Percentiles rank a stretch among this genome's conserved stretches.
Conservation (phyloP, 1,284 basidiomycete species). For the Ustilago lituana region DNA sequence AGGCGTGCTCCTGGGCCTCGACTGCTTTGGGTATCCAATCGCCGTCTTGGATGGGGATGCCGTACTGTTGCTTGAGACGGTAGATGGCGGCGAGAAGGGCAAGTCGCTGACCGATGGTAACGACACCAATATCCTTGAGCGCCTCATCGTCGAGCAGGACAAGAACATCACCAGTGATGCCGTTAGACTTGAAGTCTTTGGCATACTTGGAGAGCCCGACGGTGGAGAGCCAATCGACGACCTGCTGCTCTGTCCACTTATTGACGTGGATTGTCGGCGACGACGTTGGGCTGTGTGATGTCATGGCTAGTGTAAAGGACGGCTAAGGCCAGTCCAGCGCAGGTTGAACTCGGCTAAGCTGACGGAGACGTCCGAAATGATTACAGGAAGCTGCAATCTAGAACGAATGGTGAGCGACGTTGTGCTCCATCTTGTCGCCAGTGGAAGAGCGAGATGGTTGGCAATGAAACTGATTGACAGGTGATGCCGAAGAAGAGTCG, state of each 20-base stretch:
- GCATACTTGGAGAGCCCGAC: slow-evolving; percentile 49
- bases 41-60: slow-evolving; percentile 61
- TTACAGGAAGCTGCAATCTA: too few relatives aligned
- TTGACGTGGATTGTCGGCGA: slow-evolving; percentile 53
- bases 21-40: slow-evolving; percentile 58
- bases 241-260: slow-evolving; percentile 54
- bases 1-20: slow-evolving; percentile 33
- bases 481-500: too few relatives aligned
- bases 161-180: slow-evolving; percentile 64
- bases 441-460: too few relatives aligned
- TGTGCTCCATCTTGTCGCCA: too few relatives aligned
- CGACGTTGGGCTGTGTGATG: slow-evolving; percentile 31
- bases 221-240: slow-evolving; percentile 55
- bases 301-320: too few relatives aligned
- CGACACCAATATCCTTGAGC: slow-evolving; percentile 62
- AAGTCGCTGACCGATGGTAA: slow-evolving; percentile 62
- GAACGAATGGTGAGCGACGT: too few relatives aligned
- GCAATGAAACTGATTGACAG: too few relatives aligned
- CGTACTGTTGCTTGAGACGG: slow-evolving; percentile 56
- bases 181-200: slow-evolving; percentile 49
- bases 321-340: too few relatives aligned
- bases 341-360: too few relatives aligned
- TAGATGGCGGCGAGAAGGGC: slow-evolving; percentile 60
- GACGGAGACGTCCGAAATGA: too few relatives aligned
- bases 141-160: slow-evolving; percentile 63